Conservation (phyloP, 495 filamentous ascomycete species). For the Aspergillus asperescens region DNA sequence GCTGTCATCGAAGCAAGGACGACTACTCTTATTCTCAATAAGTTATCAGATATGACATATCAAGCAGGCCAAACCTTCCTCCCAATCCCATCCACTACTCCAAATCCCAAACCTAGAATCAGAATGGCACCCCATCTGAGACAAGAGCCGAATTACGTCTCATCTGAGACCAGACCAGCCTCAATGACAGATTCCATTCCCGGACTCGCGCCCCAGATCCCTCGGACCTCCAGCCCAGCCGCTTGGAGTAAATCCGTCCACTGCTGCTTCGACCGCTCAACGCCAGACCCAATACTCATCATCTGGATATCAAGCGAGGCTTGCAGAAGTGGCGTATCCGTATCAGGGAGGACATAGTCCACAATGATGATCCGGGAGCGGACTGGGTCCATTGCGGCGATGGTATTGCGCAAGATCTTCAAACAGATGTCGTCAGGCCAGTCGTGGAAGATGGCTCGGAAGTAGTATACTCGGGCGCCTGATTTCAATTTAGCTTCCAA, state of each 20-base stretch:
- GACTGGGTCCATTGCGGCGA: slow-evolving; percentile 30
- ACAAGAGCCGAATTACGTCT: too few relatives aligned
- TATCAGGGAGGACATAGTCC: slow-evolving; percentile 38
- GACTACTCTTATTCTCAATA: too few relatives aligned
- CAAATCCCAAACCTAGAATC: too few relatives aligned
- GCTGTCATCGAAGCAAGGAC: too few relatives aligned
- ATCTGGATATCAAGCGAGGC: slow-evolving; percentile 42
- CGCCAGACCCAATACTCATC: slow-evolving; percentile 40
- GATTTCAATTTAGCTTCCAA: neutral
- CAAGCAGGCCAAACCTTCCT: too few relatives aligned
- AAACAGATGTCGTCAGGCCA: slow-evolving; percentile 40
- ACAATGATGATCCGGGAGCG: slow-evolving; percentile 37
- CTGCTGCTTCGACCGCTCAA: slow-evolving; percentile 35
- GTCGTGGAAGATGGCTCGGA: slow-evolving; percentile 44
- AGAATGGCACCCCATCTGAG: too few relatives aligned
- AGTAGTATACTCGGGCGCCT: slow-evolving; percentile 39
- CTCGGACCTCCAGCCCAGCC: slow-evolving; percentile 31
- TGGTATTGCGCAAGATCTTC: slow-evolving; percentile 32
- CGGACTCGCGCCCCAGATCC: slow-evolving; percentile 30
- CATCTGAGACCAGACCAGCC: too few relatives aligned
- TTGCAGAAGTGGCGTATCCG: slow-evolving; percentile 27
- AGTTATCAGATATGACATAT: too few relatives aligned
- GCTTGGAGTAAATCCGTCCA: slow-evolving; percentile 32
- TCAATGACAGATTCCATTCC: slow-evolving; percentile 38
- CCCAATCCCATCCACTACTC: too few relatives aligned